Evolutionary conservation across 2,329 filamentous ascomycete genomes (phyloP).

Genomic region (Aureobasidium melanogenum): DNA sequence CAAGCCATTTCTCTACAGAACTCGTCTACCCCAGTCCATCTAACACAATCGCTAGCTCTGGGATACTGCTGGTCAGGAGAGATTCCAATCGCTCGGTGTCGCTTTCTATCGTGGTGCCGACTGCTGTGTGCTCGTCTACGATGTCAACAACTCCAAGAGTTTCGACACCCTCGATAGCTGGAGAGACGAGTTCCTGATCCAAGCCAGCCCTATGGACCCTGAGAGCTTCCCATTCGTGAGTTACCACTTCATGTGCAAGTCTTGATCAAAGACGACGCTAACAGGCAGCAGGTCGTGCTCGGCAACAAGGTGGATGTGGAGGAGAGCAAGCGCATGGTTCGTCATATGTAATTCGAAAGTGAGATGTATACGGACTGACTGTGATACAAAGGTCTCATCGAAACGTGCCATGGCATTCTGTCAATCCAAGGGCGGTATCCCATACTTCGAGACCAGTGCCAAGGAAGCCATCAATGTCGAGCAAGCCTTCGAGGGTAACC

Average conservation of each 20-base stretch:
- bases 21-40: neutral
- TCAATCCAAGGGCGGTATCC: conserved; percentile 92
- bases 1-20: neutral
- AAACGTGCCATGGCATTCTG: conserved; percentile 97
- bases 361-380: conserved; percentile 17
- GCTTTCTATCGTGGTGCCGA: conserved; percentile 97
- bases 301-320: conserved; percentile 99
- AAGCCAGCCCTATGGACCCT: conserved; percentile 90
- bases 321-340: conserved; percentile 87
- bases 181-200: conserved; percentile 96
- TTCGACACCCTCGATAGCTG: conserved; percentile 98
- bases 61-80: conserved; percentile 95
- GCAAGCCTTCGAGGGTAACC: conserved; percentile 61
- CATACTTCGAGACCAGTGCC: conserved; percentile 98
- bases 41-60: conserved; percentile 57
- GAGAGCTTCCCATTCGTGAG: conserved; percentile 96
- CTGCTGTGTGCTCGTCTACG: conserved; percentile 95
- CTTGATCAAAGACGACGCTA: neutral
- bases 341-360: conserved; percentile 20
- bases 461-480: conserved; percentile 99
- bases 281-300: conserved; percentile 62
- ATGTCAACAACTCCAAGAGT: conserved; percentile 98
- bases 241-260: conserved; percentile 15
- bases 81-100: conserved; percentile 93
- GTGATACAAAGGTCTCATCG: conserved; percentile 63